Conservation (phyloP, 2,329 filamentous ascomycete species). For the Trichoderma hamatum region DNA sequence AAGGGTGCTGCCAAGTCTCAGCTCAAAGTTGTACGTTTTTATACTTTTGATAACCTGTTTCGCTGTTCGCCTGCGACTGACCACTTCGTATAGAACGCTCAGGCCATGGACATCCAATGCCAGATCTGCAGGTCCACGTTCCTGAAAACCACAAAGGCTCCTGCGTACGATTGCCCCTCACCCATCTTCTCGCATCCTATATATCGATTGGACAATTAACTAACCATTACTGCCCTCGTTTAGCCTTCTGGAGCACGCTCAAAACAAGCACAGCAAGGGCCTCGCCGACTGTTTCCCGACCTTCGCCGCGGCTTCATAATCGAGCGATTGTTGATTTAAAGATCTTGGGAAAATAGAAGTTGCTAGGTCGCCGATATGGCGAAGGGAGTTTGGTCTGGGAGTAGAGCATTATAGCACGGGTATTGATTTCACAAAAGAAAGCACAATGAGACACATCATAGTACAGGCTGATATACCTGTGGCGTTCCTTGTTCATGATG, state of each 20-base stretch:
- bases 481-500: neutral
- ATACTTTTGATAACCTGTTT: neutral
- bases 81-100: conserved; percentile 61
- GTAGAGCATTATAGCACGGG: conserved; percentile 25
- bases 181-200: neutral
- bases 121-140: conserved; percentile 76
- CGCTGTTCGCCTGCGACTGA: neutral
- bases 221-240: conserved; percentile 15
- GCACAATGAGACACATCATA: conserved; percentile 19
- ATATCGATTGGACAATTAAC: neutral
- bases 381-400: conserved; percentile 26
- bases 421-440: conserved; percentile 11
- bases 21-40: conserved; percentile 63
- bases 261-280: conserved; percentile 76
- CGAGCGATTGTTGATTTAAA: neutral
- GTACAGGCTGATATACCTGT: conserved; percentile 8
- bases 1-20: conserved; percentile 63
- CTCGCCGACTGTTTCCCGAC: conserved; percentile 71
- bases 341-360: neutral
- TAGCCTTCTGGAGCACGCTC: conserved; percentile 70
- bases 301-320: conserved; percentile 34
- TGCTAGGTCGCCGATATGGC: conserved; percentile 16
- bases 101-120: conserved; percentile 78
- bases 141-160: conserved; percentile 74
- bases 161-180: conserved; percentile 57